Evolutionary conservation across 768 basidiomycete genomes (phyloP).

Genomic region (Pleurotus pulmonarius): DNA sequence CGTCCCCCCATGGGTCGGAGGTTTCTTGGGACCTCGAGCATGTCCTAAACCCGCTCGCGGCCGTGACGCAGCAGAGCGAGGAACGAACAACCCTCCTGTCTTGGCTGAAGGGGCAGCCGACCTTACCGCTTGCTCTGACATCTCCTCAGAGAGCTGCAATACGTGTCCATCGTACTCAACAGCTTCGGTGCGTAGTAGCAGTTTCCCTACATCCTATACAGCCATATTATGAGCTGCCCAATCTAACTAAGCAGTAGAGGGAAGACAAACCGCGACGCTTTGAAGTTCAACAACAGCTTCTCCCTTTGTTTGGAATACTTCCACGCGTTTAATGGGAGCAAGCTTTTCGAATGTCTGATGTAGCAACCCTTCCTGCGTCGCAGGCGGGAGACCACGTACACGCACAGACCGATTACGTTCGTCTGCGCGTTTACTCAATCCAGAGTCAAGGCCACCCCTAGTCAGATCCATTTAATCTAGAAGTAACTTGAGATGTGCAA

Average conservation of each 20-base stretch:
- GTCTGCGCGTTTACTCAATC: slow-evolving; percentile 53
- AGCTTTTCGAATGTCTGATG: slow-evolving; percentile 88
- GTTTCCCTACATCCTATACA: slow-evolving; percentile 74
- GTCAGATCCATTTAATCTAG: too few species aligned
- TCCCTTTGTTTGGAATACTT: slow-evolving; percentile 59
- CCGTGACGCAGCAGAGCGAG: slow-evolving; percentile 59
- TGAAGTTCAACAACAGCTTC: slow-evolving; percentile 68
- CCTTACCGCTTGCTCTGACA: slow-evolving; percentile 25
- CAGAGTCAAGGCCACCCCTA: slow-evolving; percentile 46
- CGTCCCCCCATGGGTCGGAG: slow-evolving; percentile 9
- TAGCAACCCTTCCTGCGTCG: slow-evolving; percentile 84
- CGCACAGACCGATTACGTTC: slow-evolving; percentile 69
- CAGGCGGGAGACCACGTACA: slow-evolving; percentile 68
- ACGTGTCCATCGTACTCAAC: slow-evolving; percentile 63
- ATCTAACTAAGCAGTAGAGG: not conserved
- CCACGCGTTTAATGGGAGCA: slow-evolving; percentile 64
- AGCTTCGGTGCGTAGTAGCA: slow-evolving; percentile 69
- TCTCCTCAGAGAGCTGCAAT: slow-evolving; percentile 60
- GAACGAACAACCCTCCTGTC: slow-evolving; percentile 58
- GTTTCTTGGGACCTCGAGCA: slow-evolving; percentile 34
- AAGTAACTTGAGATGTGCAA: not conserved
- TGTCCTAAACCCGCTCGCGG: slow-evolving; percentile 72
- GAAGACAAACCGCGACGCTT: slow-evolving; percentile 53
- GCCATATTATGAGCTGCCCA: not conserved
- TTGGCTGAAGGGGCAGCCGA: slow-evolving; percentile 31